Evolutionary conservation across 1,139 yeast genomes (phyloP), one percentile per base, ranked within the genome.

Genomic region (Candida tropicalis): DNA sequence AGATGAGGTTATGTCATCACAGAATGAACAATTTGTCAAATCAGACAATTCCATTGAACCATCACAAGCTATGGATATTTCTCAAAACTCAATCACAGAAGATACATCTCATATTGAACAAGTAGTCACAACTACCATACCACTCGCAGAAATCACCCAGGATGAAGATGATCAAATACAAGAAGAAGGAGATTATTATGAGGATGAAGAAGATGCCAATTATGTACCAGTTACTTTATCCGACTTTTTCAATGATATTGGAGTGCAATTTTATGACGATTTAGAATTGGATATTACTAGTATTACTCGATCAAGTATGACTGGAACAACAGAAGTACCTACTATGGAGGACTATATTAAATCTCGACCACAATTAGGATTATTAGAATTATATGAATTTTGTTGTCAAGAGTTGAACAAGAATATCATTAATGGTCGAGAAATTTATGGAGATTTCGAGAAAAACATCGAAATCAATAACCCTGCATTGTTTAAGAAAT

Each of bases 241-340:
- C 1, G 64, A 67, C 16, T 80, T 81, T 44, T 59, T 81, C 50
- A 58, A 58, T 6, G 79, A 76, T 44, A 63, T 79, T 8, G 75
- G 76, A 0, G 68, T 80, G 12, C 71, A 72, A 36, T 81, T 81
- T 51, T 76, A 72, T 50, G 80, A 79, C 50, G 81, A 77, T 48
- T 61, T 75, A 44, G 75, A 74, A 35, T 65, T 75, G 20, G 73
- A 62, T 54, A 60, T 52, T 38, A 62, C 56, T 43, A 54, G 56
- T 35, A 59, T 50, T 22, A 58, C 51, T n/a, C 50, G 66, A 35
- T 44, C 58, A 24, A 63, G 68, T 36, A 53, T 63, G 1, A 51
- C 57, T 1, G 47, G 48, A n/a, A 11, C 26, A 5, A 43, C 49
- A 5, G 57, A 58, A 17, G 50, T 48, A 2, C 20, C 33, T 7